Evolutionary conservation across 2,329 filamentous ascomycete genomes (phyloP), one percentile per base, ranked within the genome.

Genomic region (Chaetomiaceae sp.): DNA sequence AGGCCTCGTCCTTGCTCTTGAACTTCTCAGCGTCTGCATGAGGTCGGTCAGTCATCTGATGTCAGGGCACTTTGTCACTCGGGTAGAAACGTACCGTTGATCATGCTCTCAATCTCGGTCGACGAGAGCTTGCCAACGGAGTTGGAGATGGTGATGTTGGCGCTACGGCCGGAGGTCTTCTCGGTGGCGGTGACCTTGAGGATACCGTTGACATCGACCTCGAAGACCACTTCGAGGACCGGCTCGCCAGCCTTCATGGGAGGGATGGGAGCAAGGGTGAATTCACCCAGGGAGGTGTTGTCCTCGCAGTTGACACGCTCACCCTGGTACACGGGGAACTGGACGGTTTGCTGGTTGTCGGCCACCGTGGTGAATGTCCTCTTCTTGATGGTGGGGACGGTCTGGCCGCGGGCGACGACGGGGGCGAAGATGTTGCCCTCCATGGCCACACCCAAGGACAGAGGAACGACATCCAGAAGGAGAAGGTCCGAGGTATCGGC

Each of bases 61-160:
- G 6, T 9, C 6, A 6, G 9, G 9, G 22, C 22, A 22, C 20
- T 9, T 19, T 3, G 15, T 14, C 7, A 6, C 26, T 26, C n/a
- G 2, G 19, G 3, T 9, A 9, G 20, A 27, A 59, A 53, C 26
- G 10, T 72, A 83, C 80, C 87, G 69, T 75, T 86, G 69, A 98
- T 88, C 91, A 97, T 97, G 76, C 82, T 89, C 79, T 98, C 93
- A 58, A 98, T 98, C 76, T 98, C 93, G 54, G 74, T 73, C 44
- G 84, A 86, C 54, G 89, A 95, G 59, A 98, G 88, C 80, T 98
- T 98, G 70, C 93, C 93, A 63, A 98, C 91, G 50, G 93, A 95
- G 83, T 98, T 98, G 73, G 88, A 88, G 74, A 98, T 98, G 68
- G 93, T 98, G 71, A 98, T 98, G 83, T 98, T 98, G 73, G 93